These are phyloP conservation scores for Amphibolis antarctica DNA, from an alignment of 106 monocot genomes.

Conservation along the genomic window DNA sequence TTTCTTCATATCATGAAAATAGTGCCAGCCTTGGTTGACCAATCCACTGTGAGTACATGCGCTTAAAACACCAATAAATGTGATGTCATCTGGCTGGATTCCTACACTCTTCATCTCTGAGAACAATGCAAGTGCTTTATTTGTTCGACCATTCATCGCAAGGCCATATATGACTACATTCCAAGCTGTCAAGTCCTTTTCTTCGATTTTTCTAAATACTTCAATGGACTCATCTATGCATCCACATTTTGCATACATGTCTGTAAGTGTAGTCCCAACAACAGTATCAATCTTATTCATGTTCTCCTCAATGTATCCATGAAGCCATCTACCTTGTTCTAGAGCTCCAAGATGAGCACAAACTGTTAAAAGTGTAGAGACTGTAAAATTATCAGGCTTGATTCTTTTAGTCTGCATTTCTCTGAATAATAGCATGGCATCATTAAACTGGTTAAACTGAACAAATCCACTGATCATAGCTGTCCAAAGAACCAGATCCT, in stretches of 20 bases:
- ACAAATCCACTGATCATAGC: slow-evolving; percentile 21
- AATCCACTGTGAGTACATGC: slow-evolving; percentile 59
- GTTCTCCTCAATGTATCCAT: slow-evolving; percentile 21
- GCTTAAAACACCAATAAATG: slow-evolving; percentile 44
- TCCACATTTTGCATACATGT: slow-evolving; percentile 48
- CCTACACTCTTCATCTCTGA: slow-evolving; percentile 21
- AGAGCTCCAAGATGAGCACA: slow-evolving; percentile 53
- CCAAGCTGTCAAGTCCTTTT: slow-evolving; percentile 28
- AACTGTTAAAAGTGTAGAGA: slow-evolving; percentile 36
- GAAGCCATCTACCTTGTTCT: slow-evolving; percentile 65
- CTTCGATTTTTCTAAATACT: slow-evolving; percentile 20
- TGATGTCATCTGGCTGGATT: slow-evolving; percentile 45
- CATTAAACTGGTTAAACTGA: slow-evolving; percentile 18
- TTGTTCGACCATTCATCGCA: slow-evolving; percentile 29
- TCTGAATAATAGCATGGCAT: slow-evolving; percentile 47
- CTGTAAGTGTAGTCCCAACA: slow-evolving; percentile 35
- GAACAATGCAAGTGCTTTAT: slow-evolving; percentile 35
- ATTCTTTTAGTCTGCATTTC: slow-evolving; percentile 49
- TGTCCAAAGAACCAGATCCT: slow-evolving; percentile 16
- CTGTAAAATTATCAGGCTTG: slow-evolving; percentile 28
- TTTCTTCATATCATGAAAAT: slow-evolving; percentile 32
- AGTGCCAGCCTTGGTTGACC: slow-evolving; percentile 36
- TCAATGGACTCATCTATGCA: slow-evolving; percentile 28
- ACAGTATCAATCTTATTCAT: slow-evolving; percentile 21
- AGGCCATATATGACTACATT: slow-evolving; percentile 41